Percentiles rank a stretch among this genome's conserved stretches.
Conservation (phyloP, 176 grass and related monocot species). For the Aegilops speltoides region DNA sequence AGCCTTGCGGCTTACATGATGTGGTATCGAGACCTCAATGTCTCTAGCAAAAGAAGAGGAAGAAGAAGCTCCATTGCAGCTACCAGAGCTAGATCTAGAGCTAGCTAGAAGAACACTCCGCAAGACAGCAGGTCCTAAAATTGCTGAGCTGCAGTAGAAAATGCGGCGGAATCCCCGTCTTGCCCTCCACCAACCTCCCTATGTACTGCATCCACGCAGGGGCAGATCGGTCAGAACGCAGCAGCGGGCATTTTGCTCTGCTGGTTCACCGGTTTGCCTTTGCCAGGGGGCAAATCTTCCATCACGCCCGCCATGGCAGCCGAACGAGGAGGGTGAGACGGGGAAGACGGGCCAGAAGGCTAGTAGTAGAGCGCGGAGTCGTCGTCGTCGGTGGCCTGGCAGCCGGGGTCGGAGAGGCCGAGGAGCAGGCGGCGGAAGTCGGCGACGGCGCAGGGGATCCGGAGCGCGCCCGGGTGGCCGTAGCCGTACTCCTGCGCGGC, state of each 20-base stretch:
- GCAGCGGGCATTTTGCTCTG: slow-evolving; percentile 12
- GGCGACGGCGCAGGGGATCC: slow-evolving; percentile 76
- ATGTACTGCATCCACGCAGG: slow-evolving; percentile 33
- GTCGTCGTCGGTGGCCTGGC: background rate
- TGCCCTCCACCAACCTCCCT: slow-evolving; percentile 11
- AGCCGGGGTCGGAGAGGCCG: slow-evolving; percentile 19
- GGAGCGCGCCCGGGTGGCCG: slow-evolving; percentile 72
- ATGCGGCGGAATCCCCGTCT: slow-evolving; percentile 17
- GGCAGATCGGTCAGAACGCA: slow-evolving; percentile 19
- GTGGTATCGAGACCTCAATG: too few species aligned
- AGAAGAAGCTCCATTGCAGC: slow-evolving; percentile 13
- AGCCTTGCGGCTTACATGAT: too few species aligned
- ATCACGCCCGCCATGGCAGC: slow-evolving; percentile 20
- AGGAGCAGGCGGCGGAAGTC: slow-evolving; percentile 60
- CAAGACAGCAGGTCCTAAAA: slow-evolving; percentile 46
- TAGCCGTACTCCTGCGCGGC: slow-evolving; percentile 96
- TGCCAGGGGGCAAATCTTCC: slow-evolving; percentile 14
- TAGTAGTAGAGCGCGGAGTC: background rate
- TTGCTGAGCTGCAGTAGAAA: slow-evolving; percentile 42
- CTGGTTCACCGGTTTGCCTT: background rate
- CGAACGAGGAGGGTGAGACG: background rate
- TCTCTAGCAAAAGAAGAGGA: background rate
- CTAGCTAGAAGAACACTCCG: slow-evolving; percentile 33
- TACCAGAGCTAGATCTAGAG: slow-evolving; percentile 29
- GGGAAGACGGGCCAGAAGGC: background rate